Conservation (phyloP, 768 basidiomycete genomes). For the Agrocybe chaxingu region DNA sequence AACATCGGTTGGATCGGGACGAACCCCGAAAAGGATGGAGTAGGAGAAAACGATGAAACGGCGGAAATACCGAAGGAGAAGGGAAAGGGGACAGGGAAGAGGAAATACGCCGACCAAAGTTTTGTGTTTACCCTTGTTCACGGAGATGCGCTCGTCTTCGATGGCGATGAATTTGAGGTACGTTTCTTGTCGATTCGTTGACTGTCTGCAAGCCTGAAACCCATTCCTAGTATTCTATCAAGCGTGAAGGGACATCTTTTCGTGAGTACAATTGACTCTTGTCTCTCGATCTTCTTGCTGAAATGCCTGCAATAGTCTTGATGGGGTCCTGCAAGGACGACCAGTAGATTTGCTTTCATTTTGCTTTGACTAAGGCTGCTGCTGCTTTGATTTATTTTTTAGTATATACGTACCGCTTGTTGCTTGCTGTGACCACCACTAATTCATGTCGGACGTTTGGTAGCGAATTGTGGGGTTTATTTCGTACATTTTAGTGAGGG, state of each 20-base stretch:
- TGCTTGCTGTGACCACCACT: no score
- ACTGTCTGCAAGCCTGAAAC: slow-evolving; percentile 6
- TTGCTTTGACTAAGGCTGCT: no score
- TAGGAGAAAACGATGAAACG: neutral
- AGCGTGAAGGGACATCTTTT: slow-evolving; percentile 40
- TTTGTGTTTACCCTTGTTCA: slow-evolving; percentile 38
- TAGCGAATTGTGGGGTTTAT: neutral
- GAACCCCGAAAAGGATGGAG: neutral
- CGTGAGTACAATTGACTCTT: slow-evolving; percentile 26
- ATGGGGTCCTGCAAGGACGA: slow-evolving; percentile 7
- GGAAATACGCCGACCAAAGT: neutral
- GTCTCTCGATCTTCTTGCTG: slow-evolving; percentile 1
- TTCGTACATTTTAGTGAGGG: slow-evolving; percentile 1
- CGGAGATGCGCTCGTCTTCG: slow-evolving; percentile 38
- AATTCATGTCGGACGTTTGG: neutral
- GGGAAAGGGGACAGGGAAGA: slow-evolving; percentile 8
- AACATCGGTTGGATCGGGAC: neutral
- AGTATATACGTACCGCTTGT: no score
- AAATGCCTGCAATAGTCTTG: slow-evolving; percentile 10
- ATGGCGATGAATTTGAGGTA: slow-evolving; percentile 41
- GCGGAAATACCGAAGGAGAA: slow-evolving; percentile 1
- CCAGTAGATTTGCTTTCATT: no score
- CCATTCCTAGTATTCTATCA: slow-evolving; percentile 37
- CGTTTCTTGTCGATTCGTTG: slow-evolving; percentile 10
- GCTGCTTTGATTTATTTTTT: no score